Percentiles rank a stretch among this genome's conserved stretches.
Conservation (phyloP, 768 basidiomycete genomes). For the Naematelia aurantialba region DNA sequence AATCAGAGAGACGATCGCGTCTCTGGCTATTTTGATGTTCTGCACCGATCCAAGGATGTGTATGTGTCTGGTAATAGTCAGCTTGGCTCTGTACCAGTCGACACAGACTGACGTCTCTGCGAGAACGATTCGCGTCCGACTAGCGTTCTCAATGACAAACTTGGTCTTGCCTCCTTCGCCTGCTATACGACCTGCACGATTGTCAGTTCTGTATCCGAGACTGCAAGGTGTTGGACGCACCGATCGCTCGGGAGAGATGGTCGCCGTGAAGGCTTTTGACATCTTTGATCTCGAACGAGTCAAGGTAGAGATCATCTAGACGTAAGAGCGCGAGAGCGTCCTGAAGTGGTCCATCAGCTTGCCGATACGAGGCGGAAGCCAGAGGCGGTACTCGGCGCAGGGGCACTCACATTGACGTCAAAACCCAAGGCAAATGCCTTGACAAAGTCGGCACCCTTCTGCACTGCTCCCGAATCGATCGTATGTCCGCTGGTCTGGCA, state of each 20-base stretch:
- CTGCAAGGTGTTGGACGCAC: conserved; percentile 50
- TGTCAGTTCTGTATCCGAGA: neutral
- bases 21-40: conserved; percentile 95
- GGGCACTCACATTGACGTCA: conserved; percentile 82
- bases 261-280: conserved; percentile 97
- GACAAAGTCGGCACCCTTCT: conserved; percentile 96
- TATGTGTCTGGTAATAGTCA: conserved; percentile 69
- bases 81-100: neutral
- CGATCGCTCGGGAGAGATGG: conserved; percentile 96
- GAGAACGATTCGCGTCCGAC: conserved; percentile 93
- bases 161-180: conserved; percentile 98
- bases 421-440: conserved; percentile 93
- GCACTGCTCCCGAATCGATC: conserved; percentile 84
- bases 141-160: conserved; percentile 96
- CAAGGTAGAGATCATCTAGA: conserved; percentile 93
- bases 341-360: conserved; percentile 51
- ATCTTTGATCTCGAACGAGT: conserved; percentile 98
- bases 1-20: conserved; percentile 91
- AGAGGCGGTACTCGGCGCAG: neutral
- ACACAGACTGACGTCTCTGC: conserved; percentile 78
- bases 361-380: neutral
- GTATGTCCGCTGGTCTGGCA: conserved; percentile 84
- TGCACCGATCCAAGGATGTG: conserved; percentile 98
- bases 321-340: conserved; percentile 93
- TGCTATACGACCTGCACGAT: conserved; percentile 76